Evolutionary conservation across 805 yeast species (phyloP).

Genomic region (Starmerella apicola): DNA sequence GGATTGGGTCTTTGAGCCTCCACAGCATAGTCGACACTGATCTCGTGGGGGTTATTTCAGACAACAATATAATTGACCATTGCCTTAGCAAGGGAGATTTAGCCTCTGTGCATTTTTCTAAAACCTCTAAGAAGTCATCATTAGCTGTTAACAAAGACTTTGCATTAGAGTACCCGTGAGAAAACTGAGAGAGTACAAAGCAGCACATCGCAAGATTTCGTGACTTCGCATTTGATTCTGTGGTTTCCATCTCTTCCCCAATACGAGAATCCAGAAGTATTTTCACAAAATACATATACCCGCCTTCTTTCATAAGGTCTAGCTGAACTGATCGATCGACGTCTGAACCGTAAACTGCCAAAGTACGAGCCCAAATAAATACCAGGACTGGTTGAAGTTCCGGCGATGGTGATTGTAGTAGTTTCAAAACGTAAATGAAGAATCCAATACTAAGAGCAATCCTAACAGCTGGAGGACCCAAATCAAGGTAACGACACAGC

Average conservation of each 20-base stretch:
- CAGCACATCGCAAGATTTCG: slow-evolving; percentile 82
- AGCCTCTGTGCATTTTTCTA: slow-evolving; percentile 45
- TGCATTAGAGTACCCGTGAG: slow-evolving; percentile 66
- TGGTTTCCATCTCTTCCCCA: neutral
- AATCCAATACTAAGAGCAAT: slow-evolving; percentile 87
- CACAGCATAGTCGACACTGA: slow-evolving; percentile 35
- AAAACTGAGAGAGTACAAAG: slow-evolving; percentile 73
- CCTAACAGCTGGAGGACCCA: slow-evolving; percentile 97
- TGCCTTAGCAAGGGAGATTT: slow-evolving; percentile 82
- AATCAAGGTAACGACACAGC: slow-evolving; percentile 72
- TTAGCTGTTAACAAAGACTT: slow-evolving; percentile 67
- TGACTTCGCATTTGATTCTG: neutral
- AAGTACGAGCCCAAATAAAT: slow-evolving; percentile 94
- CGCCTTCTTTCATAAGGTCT: slow-evolving; percentile 82
- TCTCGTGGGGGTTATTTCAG: slow-evolving; percentile 11
- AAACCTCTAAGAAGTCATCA: slow-evolving; percentile 49
- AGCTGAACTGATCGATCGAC: slow-evolving; percentile 69
- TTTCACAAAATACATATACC: slow-evolving; percentile 73
- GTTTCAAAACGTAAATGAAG: slow-evolving; percentile 83
- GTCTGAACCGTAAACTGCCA: slow-evolving; percentile 64
- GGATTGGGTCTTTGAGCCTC: slow-evolving; percentile 74
- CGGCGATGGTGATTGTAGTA: slow-evolving; percentile 88
- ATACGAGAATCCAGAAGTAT: slow-evolving; percentile 36
- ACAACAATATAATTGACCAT: slow-evolving; percentile 58
- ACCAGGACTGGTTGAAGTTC: slow-evolving; percentile 88